A percentile compares a stretch with the other conserved stretches of the same genome.
phyloP scores from a whole-genome alignment of 306 rosid species.

The Fragaria vesca region DNA sequence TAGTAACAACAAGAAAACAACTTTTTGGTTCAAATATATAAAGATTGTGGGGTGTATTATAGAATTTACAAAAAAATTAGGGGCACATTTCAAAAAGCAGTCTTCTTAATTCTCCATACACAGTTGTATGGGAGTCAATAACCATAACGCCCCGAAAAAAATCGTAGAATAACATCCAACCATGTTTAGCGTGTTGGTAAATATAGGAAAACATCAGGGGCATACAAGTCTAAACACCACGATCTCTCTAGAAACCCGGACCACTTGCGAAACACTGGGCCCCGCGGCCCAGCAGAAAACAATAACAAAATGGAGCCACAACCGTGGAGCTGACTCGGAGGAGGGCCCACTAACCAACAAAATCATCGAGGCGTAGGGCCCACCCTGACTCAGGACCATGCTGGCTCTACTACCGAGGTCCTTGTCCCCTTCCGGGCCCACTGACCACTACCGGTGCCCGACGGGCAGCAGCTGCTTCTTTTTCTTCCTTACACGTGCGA shows the following conservation, averaged over 20 bases:
- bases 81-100: background rate
- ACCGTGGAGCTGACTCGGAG: slow-evolving; percentile 59
- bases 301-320: background rate
- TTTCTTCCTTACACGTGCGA: slow-evolving; percentile 41
- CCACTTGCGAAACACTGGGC: slow-evolving; percentile 22
- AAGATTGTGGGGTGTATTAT: background rate
- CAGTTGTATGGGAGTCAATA: background rate
- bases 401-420: slow-evolving; percentile 48
- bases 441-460: slow-evolving; percentile 34
- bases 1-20: background rate
- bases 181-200: background rate
- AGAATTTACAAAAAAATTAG: background rate
- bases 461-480: slow-evolving; percentile 28
- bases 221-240: background rate
- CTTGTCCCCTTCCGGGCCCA: slow-evolving; percentile 39
- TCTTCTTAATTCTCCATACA: background rate
- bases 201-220: background rate
- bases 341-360: slow-evolving; percentile 57
- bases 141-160: background rate
- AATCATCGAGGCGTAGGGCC: slow-evolving; percentile 36
- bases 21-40: background rate
- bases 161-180: background rate
- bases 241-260: background rate
- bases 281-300: slow-evolving; percentile 11
- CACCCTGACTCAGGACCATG: slow-evolving; percentile 40